A percentile compares a stretch with the other conserved stretches of the same genome.
Conservation (phyloP, 2,329 filamentous ascomycete genomes). For the Xylariaceae sp. region DNA sequence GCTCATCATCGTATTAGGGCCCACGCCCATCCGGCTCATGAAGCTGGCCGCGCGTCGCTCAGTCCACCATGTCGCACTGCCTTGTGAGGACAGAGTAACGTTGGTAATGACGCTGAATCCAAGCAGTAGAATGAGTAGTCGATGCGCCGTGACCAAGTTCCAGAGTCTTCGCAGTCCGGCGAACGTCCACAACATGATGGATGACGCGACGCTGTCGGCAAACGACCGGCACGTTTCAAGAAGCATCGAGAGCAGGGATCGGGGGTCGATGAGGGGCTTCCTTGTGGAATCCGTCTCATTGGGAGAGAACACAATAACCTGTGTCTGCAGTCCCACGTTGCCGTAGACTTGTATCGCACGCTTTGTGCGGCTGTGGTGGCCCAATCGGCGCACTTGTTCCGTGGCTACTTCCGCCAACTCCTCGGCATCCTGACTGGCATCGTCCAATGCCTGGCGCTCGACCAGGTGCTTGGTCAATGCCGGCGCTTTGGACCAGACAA, state of each 20-base stretch:
- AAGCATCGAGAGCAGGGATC: constrained; percentile 62
- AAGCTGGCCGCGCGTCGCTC: constrained; percentile 76
- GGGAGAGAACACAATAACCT: constrained; percentile 57
- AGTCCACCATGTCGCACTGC: constrained; percentile 74
- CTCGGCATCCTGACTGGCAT: constrained; percentile 66
- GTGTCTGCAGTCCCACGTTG: constrained; percentile 62
- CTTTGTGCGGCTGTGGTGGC: constrained; percentile 67
- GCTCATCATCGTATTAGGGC: constrained; percentile 74
- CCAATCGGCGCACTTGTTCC: constrained; percentile 70
- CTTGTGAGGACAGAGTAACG: constrained; percentile 66
- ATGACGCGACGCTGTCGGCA: constrained; percentile 67
- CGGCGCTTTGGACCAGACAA: constrained; percentile 76
- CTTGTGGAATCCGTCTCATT: constrained; percentile 42
- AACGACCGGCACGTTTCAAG: constrained; percentile 69
- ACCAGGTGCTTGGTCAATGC: constrained; percentile 56
- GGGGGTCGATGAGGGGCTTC: constrained; percentile 56
- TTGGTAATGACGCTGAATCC: constrained; percentile 67
- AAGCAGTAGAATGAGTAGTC: constrained; percentile 65
- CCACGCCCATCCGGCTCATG: constrained; percentile 75
- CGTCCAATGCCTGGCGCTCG: constrained; percentile 68
- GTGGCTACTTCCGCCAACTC: constrained; percentile 71
- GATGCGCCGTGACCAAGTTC: constrained; percentile 65
- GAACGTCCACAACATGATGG: constrained; percentile 71
- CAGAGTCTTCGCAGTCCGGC: constrained; percentile 60
- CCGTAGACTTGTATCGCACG: constrained; percentile 77